Conservation (phyloP, 768 basidiomycete species). For the Amanita phalloides region DNA sequence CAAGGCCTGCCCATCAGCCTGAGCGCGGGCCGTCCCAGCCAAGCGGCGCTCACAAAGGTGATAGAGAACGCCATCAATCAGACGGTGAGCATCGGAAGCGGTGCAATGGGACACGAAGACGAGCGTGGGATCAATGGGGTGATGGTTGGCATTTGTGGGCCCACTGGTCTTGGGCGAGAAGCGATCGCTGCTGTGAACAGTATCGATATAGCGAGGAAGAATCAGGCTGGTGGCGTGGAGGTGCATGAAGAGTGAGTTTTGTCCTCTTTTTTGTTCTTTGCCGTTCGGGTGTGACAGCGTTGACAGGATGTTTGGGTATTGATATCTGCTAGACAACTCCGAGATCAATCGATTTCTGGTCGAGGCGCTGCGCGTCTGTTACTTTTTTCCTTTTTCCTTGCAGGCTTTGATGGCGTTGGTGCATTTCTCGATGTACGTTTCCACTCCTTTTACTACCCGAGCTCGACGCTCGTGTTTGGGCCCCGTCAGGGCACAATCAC, state of each 20-base stretch:
- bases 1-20: background rate
- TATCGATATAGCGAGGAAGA: conserved; percentile 21
- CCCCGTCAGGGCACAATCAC: no score
- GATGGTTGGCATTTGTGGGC: conserved; percentile 4
- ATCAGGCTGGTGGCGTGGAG: conserved; percentile 33
- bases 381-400: no score
- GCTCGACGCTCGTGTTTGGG: no score
- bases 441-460: no score
- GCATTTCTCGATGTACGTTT: no score
- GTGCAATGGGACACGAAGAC: background rate
- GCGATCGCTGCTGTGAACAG: conserved; percentile 14
- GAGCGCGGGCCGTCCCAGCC: conserved; percentile 6
- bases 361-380: background rate
- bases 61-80: background rate
- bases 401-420: no score
- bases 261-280: background rate
- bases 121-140: conserved; percentile 5
- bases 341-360: background rate
- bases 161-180: background rate
- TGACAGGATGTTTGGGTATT: background rate
- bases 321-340: no score
- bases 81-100: background rate
- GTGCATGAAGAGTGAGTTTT: conserved; percentile 20
- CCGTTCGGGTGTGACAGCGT: background rate
- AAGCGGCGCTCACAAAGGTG: background rate